phyloP scores from a whole-genome alignment of 495 filamentous ascomycete species.

The Penicillium canariense region DNA sequence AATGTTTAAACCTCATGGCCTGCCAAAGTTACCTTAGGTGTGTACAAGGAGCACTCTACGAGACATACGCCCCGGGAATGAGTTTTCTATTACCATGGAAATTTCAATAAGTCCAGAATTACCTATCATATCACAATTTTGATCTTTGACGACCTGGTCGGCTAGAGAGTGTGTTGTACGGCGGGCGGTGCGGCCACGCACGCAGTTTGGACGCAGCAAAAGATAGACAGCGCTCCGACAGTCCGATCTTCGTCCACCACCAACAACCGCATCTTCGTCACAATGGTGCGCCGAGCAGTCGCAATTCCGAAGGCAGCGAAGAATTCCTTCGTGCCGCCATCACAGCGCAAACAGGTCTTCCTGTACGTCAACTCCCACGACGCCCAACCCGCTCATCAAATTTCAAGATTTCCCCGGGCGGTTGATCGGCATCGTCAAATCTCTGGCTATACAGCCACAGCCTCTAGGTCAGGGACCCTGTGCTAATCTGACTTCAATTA shows the following conservation, averaged over 20 bases:
- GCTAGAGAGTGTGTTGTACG: slow-evolving; percentile 20
- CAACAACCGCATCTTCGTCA: slow-evolving; percentile 14
- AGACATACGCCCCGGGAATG: too few species aligned
- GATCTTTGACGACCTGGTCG: neutral
- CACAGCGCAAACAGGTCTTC: slow-evolving; percentile 58
- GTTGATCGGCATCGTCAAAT: neutral
- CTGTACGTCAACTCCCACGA: slow-evolving; percentile 52
- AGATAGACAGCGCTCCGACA: slow-evolving; percentile 25
- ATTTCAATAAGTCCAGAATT: neutral
- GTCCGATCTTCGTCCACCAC: slow-evolving; percentile 8
- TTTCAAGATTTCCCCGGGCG: slow-evolving; percentile 6
- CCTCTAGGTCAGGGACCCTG: neutral
- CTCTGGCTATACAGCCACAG: neutral
- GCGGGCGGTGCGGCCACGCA: slow-evolving; percentile 40
- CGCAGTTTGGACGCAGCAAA: slow-evolving; percentile 35
- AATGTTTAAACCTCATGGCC: too few species aligned
- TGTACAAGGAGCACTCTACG: too few species aligned
- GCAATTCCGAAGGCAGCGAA: slow-evolving; percentile 26
- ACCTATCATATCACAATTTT: neutral
- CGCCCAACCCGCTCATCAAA: slow-evolving; percentile 3
- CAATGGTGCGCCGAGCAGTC: slow-evolving; percentile 37
- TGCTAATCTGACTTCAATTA: neutral
- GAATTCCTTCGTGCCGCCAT: slow-evolving; percentile 16
- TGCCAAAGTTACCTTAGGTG: too few species aligned
- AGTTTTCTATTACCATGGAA: too few species aligned